Base-by-base conservation (phyloP, 2,329 filamentous ascomycete species). In the Tolypocladium paradoxum region DNA sequence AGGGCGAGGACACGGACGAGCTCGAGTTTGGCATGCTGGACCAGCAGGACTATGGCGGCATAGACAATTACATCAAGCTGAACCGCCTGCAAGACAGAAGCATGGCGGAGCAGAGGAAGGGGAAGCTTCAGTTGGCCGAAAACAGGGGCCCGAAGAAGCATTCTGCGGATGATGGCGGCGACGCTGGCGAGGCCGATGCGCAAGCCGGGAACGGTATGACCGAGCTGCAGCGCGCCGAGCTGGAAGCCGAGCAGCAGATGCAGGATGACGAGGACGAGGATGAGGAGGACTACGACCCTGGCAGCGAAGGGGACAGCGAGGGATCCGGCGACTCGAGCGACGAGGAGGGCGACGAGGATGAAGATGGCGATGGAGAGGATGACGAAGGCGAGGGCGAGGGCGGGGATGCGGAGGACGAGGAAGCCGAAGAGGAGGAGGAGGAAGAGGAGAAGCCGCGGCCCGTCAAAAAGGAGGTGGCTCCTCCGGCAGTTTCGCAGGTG, bases 1-100 rank as follows among this genome's bases (percentile, higher is more conserved):
- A 72, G 12, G 73, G 69, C 18, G 75, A 76, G 38, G 67, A 64
- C 14, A 79, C 73, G 1, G 78, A 84, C 56, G 83, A 87, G 61
- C 68, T 85, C 24, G 83, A 87, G 63, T 87, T 87, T 57, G 74
- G 74, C 37, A 87, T 87, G 84, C 65, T 87, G 20, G 84, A 87
- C 60, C 83, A 87, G 66, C 81, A 82, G 57, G 82, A 87, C 62
- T 86, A 84, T 55, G 71, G 69, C 5, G 79, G 76, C 24, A 86
- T 87, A 56, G 81, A 85, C 60, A 76, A 79, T 57, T 87, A 84
- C 60, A 74, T 87, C 48, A 76, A 77, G 60, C 74, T 74, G 11
- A 78, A 86, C 58, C 73, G 77, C 0, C 72, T 87, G 29, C 80
- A 85, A 56, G 83, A 87, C 61, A 73, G 81, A 55, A 86, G 83